Percentiles rank a stretch among this genome's conserved stretches.
Evolutionary conservation across 768 basidiomycete genomes (phyloP).

Genomic region (Tricholoma sp.): DNA sequence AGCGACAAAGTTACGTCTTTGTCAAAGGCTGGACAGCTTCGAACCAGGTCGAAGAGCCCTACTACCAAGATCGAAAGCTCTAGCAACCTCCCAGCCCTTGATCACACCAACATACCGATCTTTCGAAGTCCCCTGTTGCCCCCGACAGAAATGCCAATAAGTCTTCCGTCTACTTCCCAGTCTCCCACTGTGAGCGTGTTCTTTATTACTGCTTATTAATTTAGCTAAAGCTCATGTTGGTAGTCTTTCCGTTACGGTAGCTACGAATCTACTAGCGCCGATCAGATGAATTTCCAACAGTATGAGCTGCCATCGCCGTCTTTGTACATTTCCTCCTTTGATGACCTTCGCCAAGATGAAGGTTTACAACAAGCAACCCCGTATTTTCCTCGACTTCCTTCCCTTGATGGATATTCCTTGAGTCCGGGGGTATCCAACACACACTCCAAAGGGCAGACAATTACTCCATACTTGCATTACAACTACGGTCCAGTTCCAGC

Average conservation of each 20-base stretch:
- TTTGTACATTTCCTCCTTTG: not conserved
- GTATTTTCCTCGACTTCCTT: not conserved
- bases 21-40: not conserved
- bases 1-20: not conserved
- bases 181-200: not conserved
- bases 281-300: not conserved
- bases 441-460: not conserved
- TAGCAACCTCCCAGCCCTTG: not conserved
- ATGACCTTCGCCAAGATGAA: not conserved
- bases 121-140: conserved; percentile 29
- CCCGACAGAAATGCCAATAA: conserved; percentile 10
- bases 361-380: not conserved
- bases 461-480: not conserved
- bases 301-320: not conserved
- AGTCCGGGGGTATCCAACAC: not conserved
- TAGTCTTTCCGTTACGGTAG: not conserved
- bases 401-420: not conserved
- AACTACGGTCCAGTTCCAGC: not conserved
- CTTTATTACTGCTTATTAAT: not conserved
- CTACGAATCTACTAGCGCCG: not conserved
- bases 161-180: conserved; percentile 3
- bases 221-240: not conserved
- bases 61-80: not conserved
- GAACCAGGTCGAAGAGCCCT: not conserved
- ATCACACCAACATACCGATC: conserved; percentile 6